Percentiles rank a stretch among this genome's conserved stretches.
phyloP scores from a whole-genome alignment of 306 rosid genomes.

The Potentilla sterilis region DNA sequence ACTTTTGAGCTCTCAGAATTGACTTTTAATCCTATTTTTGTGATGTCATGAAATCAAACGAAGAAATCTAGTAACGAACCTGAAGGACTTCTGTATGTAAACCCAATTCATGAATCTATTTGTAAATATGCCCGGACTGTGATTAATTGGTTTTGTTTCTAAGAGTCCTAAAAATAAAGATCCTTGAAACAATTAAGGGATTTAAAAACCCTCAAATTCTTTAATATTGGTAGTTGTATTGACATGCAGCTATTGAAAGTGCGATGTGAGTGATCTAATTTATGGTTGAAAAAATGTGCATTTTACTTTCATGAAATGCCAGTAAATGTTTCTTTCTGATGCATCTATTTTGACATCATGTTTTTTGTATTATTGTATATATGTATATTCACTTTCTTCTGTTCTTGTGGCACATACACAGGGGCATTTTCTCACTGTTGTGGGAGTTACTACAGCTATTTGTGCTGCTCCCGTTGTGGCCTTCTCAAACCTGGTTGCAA shows the following conservation, averaged over 20 bases:
- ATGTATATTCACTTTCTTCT: background rate
- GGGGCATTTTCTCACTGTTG: slow-evolving; percentile 91
- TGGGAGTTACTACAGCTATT: slow-evolving; percentile 85
- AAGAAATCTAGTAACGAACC: background rate
- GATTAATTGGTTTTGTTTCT: background rate
- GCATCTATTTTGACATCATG: background rate
- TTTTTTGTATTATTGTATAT: background rate
- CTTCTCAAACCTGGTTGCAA: slow-evolving; percentile 65
- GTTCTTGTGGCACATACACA: slow-evolving; percentile 27
- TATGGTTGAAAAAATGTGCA: slow-evolving; percentile 1
- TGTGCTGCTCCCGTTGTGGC: slow-evolving; percentile 81
- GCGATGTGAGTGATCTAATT: background rate
- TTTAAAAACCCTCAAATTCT: background rate
- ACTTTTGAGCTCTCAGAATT: background rate
- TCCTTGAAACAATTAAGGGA: background rate
- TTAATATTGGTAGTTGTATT: background rate
- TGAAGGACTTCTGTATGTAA: background rate
- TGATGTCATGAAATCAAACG: background rate
- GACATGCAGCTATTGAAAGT: background rate
- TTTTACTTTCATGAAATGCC: slow-evolving; percentile 7
- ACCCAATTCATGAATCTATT: background rate
- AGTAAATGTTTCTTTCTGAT: background rate
- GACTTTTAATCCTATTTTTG: background rate
- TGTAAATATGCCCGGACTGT: background rate
- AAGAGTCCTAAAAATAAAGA: background rate